Evolutionary conservation across 2,329 filamentous ascomycete species (phyloP).

Genomic region (Neurospora crassa): DNA sequence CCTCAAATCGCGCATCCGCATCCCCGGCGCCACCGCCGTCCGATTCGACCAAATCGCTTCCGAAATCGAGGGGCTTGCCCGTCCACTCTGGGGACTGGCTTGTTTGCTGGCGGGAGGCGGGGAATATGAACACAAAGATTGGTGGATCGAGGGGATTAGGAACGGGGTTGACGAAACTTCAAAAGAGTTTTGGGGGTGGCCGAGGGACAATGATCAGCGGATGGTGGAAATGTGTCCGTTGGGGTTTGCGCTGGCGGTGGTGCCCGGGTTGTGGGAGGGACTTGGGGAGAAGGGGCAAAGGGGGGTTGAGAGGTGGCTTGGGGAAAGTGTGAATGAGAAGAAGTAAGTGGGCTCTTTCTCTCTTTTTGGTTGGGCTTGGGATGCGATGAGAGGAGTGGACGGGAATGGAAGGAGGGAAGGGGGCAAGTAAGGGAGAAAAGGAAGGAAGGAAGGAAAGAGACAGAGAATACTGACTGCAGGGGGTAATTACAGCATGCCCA

Average conservation of each 20-base stretch:
- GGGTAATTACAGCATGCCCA: constrained; percentile 49
- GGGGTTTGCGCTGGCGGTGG: constrained; percentile 65
- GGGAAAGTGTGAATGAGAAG: constrained; percentile 67
- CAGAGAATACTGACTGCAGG: not conserved
- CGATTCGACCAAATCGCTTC: constrained; percentile 69
- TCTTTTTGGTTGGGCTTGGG: not conserved
- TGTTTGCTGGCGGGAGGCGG: constrained; percentile 60
- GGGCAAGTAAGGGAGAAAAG: not conserved
- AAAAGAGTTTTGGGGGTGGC: constrained; percentile 68
- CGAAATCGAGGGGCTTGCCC: constrained; percentile 66
- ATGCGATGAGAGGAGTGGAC: not conserved
- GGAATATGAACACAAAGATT: constrained; percentile 51
- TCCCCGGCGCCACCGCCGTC: constrained; percentile 61
- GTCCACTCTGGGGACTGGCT: constrained; percentile 67
- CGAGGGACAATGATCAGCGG: constrained; percentile 66
- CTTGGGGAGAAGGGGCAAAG: constrained; percentile 49
- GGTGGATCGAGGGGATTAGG: constrained; percentile 62
- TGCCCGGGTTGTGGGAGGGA: constrained; percentile 55
- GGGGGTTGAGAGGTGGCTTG: constrained; percentile 58
- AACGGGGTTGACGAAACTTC: constrained; percentile 55
- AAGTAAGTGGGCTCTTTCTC: constrained; percentile 34
- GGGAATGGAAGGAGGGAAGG: not conserved
- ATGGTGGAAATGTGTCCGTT: constrained; percentile 83
- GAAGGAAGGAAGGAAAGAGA: not conserved
- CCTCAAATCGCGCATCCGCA: constrained; percentile 52